phyloP scores from a whole-genome alignment of 1,284 basidiomycete genomes.

The Ustilago crameri region DNA sequence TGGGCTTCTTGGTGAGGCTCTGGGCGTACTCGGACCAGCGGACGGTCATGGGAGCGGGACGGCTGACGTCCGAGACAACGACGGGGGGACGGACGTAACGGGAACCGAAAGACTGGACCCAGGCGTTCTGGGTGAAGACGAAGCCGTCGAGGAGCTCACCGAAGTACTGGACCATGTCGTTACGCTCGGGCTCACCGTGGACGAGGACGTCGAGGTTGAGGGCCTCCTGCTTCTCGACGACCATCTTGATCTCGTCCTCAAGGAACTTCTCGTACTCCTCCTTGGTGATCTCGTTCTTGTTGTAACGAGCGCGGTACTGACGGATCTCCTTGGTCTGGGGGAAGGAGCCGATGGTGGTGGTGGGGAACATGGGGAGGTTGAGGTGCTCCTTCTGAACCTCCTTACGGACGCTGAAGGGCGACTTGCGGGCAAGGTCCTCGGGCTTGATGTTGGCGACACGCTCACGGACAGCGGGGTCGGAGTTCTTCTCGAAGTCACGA shows the following conservation, averaged over 20 bases:
- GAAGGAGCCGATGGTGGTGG: slow-evolving; percentile 99
- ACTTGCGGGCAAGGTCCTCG: slow-evolving; percentile 89
- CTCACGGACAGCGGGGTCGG: slow-evolving; percentile 94
- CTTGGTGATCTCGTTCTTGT: slow-evolving; percentile 88
- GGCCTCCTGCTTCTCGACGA: slow-evolving; percentile 96
- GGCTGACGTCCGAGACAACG: slow-evolving; percentile 97
- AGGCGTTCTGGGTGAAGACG: slow-evolving; percentile 97
- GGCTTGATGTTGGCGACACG: slow-evolving; percentile 91
- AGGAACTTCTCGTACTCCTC: slow-evolving; percentile 97
- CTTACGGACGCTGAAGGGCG: slow-evolving; percentile 86
- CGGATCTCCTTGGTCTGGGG: slow-evolving; percentile 93
- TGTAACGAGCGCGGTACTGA: slow-evolving; percentile 71
- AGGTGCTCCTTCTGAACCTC: slow-evolving; percentile 89
- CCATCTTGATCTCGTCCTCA: slow-evolving; percentile 94
- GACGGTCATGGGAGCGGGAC: slow-evolving; percentile 92
- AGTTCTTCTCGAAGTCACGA: slow-evolving; percentile 93
- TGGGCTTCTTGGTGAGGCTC: slow-evolving; percentile 89
- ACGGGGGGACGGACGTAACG: slow-evolving; percentile 99
- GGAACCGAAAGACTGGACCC: slow-evolving; percentile 92
- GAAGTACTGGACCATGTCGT: slow-evolving; percentile 99
- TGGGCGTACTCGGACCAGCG: slow-evolving; percentile 97
- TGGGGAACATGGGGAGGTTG: slow-evolving; percentile 95
- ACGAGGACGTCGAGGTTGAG: slow-evolving; percentile 96
- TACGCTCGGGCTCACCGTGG: slow-evolving; percentile 98
- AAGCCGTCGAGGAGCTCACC: slow-evolving; percentile 96